Evolutionary conservation across 306 rosid species (phyloP).

Genomic region (Cucurbita maxima): DNA sequence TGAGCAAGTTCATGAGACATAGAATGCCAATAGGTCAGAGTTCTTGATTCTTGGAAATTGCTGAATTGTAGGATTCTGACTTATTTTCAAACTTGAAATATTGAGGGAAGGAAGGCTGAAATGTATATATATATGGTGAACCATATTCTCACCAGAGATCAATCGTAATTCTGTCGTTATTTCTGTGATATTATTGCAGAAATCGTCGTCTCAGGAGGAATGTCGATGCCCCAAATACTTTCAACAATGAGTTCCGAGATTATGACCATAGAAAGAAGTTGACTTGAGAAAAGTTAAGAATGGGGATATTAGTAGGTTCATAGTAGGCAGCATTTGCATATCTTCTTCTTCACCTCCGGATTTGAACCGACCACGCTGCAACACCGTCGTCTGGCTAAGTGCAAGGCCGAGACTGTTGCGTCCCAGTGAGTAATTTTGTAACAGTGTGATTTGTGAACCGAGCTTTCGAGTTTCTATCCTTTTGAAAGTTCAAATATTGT

Average conservation of each 20-base stretch:
- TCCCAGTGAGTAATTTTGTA: neutral
- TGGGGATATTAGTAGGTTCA: constrained; percentile 14
- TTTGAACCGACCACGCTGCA: neutral
- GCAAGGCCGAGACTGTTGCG: neutral
- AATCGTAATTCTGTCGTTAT: neutral
- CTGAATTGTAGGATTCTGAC: neutral
- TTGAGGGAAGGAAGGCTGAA: neutral
- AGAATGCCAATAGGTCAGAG: neutral
- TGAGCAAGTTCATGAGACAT: neutral
- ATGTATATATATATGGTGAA: neutral
- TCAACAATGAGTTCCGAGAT: constrained; percentile 43
- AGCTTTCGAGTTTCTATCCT: neutral
- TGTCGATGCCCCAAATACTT: constrained; percentile 86
- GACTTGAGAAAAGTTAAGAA: constrained; percentile 33
- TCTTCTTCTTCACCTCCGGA: constrained; percentile 7
- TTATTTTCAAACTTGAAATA: neutral
- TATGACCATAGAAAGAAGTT: constrained; percentile 31
- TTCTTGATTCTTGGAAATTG: neutral
- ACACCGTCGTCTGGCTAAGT: constrained; percentile 1
- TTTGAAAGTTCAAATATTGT: neutral
- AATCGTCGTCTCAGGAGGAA: constrained; percentile 84
- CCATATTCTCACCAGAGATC: neutral
- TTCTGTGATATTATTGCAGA: constrained; percentile 31
- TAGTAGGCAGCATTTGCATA: constrained; percentile 14
- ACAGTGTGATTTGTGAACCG: constrained; percentile 5